These are phyloP conservation scores for Talaromyces nanjingensis DNA, from an alignment of 495 filamentous ascomycete genomes.

Conservation along the genomic window DNA sequence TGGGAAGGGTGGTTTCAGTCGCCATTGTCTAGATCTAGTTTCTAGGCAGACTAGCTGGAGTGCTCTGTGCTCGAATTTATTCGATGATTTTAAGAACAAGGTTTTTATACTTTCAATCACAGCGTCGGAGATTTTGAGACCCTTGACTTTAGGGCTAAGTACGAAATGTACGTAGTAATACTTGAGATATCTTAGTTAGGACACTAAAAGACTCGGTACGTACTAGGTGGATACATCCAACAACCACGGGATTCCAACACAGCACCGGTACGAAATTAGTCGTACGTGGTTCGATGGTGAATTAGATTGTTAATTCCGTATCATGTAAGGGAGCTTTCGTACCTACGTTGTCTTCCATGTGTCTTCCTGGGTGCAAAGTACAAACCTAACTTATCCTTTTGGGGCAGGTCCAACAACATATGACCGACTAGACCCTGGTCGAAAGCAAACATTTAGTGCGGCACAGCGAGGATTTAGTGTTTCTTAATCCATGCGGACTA, in stretches of 20 bases:
- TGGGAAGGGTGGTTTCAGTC: slow-evolving; percentile 10
- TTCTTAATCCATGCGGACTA: not conserved
- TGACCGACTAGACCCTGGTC: not conserved
- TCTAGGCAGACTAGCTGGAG: not conserved
- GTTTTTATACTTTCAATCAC: not conserved
- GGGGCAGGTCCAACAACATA: not conserved
- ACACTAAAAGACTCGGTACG: too few species aligned
- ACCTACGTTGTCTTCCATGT: not conserved
- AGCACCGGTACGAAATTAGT: not conserved
- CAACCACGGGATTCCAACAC: not conserved
- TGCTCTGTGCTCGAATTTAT: not conserved
- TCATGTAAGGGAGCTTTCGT: not conserved
- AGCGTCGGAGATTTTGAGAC: not conserved
- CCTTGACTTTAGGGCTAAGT: not conserved
- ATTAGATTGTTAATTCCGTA: not conserved
- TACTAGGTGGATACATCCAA: not conserved
- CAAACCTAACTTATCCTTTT: not conserved
- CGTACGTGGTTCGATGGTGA: not conserved
- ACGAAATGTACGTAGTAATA: not conserved
- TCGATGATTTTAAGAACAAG: not conserved
- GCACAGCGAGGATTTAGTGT: not conserved
- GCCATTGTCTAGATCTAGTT: not conserved
- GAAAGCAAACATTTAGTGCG: not conserved
- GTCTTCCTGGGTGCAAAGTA: not conserved
- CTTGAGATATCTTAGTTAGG: not conserved